Evolutionary conservation across 352 stramenopile genomes (phyloP), one percentile per base, ranked within the genome.

Genomic region (Pelagophyceae sp.): DNA sequence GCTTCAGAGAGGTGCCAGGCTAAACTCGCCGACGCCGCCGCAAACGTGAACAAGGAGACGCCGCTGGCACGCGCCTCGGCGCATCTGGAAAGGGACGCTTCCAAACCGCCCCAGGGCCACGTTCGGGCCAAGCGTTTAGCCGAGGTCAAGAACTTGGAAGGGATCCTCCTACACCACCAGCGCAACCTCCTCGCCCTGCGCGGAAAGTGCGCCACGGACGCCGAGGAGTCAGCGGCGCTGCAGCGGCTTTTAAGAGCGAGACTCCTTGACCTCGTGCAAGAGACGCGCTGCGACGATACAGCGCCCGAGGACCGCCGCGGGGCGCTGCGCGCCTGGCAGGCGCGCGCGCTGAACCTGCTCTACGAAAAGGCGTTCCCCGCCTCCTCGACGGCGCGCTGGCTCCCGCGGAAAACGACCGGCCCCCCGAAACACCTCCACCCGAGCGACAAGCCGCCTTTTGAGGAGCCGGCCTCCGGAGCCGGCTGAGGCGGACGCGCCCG

Each of bases 291-390:
- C 58, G 33, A 35, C 35, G 67, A 50, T 11, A 3, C 35, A 23
- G 35, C 51, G 35, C 19, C 6, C 29, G 3, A 1, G 1, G 67
- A 32, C 15, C 29, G 23, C 29, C 11, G 15, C 11, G 6, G 29
- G 5, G 67, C 67, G 35, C 33, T 37, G 2, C 67, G 51, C 67
- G n/a, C 23, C 35, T 74, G 67, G 67, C 20, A 50, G 67, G 27
- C 5, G 5, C 67, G 67, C 67, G 38, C 35, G 35, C 35, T 74
- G 33, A 32, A 33, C 17, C 17, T 74, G 1, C 38, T 74, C 20
- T 58, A 74, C 38, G 67, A 74, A 17, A 31, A 37, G 6, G 37
- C 67, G 35, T 74, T 74, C 67, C 67, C 67, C 29, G 61, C 54
- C 15, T 15, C 6, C 15, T 6, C 2, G 15, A 27, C 54, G 15